Base-by-base conservation (phyloP, 1,284 basidiomycete genomes). In the Trametes sp. region DNA sequence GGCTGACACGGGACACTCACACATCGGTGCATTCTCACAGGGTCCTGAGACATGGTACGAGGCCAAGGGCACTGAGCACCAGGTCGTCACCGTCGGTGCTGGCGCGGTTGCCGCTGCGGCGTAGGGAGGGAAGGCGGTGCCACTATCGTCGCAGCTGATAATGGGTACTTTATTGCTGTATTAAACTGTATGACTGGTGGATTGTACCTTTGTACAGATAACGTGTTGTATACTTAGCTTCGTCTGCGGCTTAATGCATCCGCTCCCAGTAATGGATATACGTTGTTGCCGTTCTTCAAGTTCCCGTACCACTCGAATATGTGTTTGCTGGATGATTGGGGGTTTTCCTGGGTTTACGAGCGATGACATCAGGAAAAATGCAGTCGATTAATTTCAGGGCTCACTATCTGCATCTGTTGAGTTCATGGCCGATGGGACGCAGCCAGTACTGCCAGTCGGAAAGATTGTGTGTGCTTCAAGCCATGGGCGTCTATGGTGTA, bases 31-130 rank as follows among this genome's bases (percentile, higher is more conserved):
- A 44, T 42, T 14, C 46, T 35, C 33, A 42, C 62, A 72, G 70
- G 70, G 69, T 41, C 67, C 68, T 26, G 68, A 72, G 56, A 68
- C 69, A 6, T 72, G 70, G 70, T 68, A 62, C 54, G 70, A 69
- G 31, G 60, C 65, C 33, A 63, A 69, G 60, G 70, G 70, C 29
- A 72, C 70, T 10, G 70, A 72, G 42, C 66, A 67, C 41, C 62
- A 68, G 24, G 52, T 45, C 29, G 33, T 66, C 21, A 44, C 46
- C n/a, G 61, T 62, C 19, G 58, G 57, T 2, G 42, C 52, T 19
- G 63, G 54, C 16, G 57, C 58, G 24, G 57, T 70, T 33, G 58
- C 51, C 23, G 61, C 65, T 29, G 45, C 64, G 21, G 68, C 68
- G 29, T 69, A 48, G 56, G n/a, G 50, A 54, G 26, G 36, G 50